phyloP scores from a whole-genome alignment of 78 protist species.

The Polysphondylium violaceum region DNA sequence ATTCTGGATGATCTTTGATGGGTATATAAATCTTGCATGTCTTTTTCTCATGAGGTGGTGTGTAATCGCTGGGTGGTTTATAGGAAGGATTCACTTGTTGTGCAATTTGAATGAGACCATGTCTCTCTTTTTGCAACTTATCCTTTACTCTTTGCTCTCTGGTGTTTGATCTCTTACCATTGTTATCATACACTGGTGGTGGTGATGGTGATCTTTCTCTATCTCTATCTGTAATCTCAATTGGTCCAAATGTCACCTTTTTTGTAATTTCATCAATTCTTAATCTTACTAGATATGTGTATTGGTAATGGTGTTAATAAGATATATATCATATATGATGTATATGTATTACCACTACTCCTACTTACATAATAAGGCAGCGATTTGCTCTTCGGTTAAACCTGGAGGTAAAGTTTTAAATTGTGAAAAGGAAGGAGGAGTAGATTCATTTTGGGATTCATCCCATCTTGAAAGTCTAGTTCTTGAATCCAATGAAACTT shows the following conservation, averaged over 20 bases:
- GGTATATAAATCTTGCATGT: conserved; percentile 90
- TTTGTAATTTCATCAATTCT: conserved; percentile 81
- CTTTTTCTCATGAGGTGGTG: conserved; percentile 73
- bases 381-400: conserved; percentile 56
- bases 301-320: neutral
- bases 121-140: conserved; percentile 83
- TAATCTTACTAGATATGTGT: conserved; percentile 37
- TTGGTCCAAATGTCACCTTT: conserved; percentile 57
- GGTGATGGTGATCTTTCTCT: conserved; percentile 89
- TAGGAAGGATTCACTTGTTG: conserved; percentile 53
- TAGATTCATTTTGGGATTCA: neutral
- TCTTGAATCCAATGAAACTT: conserved; percentile 7
- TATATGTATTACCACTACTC: neutral
- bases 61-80: conserved; percentile 86
- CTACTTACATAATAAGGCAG: conserved; percentile 58
- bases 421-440: conserved; percentile 7
- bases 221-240: conserved; percentile 62
- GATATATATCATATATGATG: neutral
- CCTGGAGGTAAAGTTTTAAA: conserved; percentile 69
- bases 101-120: conserved; percentile 40
- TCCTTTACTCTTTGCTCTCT: conserved; percentile 85
- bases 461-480: conserved; percentile 29
- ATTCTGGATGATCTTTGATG: conserved; percentile 89
- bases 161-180: conserved; percentile 93
- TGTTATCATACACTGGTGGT: conserved; percentile 87